Evolutionary conservation across 2,329 filamentous ascomycete species (phyloP), one percentile per base, ranked within the genome.

Genomic region (Rhynchosporium secalis): DNA sequence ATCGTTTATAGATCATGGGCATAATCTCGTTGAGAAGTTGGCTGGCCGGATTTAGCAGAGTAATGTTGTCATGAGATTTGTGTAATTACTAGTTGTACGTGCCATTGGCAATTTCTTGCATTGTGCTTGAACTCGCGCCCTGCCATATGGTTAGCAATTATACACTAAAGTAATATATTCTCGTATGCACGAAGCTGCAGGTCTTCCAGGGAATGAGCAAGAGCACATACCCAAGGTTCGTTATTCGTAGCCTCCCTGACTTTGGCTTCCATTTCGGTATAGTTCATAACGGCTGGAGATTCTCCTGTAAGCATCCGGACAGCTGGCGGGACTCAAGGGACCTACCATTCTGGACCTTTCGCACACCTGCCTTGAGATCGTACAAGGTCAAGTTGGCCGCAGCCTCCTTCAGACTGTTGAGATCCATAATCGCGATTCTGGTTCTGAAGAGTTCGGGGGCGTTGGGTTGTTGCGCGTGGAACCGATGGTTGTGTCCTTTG

Each of bases 1-100:
- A 99, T 68, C 95, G 91, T 74, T 96, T 95, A 81, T 99, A 99
- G 74, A 99, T 96, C 92, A 99, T 95, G 69, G 95, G 95, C 95
- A 99, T 99, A 75, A 99, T 98, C 78, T 99, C 95, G 77, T 98
- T 98, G 62, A 99, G 86, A 58, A 93, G 86, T 86, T 96, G 92
- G 76, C 94, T 97, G 74, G 8, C 10, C 9, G 5, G 45, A 8
- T 45, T 71, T 65, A 70, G 66, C 43, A 63, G 41, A 31, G 26
- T 51, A 12, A 56, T 56, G 60, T 62, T 48, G 52, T 48, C 10
- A n/a, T 55, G 10, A 10, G 10, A 10, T 41, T 56, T 45, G 56
- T 40, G 51, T 5, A 79, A 91, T 74, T 81, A 98, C 95, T 98
- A 99, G 80, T 94, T 98, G 79, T 96, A 96, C 63, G 95, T 99